Percentiles rank a stretch among this genome's conserved stretches.
phyloP scores from a whole-genome alignment of 441 rosid species.

The Corymbia calophylla region DNA sequence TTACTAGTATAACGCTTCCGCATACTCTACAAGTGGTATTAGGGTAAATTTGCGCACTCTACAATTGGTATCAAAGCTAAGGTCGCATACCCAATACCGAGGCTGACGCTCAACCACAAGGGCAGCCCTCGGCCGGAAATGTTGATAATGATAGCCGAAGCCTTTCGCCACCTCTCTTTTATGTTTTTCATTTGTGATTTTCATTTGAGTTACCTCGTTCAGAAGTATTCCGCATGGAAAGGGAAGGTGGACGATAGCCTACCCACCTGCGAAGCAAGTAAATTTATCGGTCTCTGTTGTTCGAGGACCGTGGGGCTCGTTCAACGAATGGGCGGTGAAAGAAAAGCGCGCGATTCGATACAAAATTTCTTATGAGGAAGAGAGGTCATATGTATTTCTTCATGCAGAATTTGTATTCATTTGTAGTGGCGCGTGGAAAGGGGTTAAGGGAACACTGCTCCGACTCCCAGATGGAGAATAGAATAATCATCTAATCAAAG shows the following conservation, averaged over 20 bases:
- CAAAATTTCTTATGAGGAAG: not conserved
- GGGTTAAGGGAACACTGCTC: not conserved
- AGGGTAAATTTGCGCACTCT: too few species aligned
- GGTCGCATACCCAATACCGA: too few species aligned
- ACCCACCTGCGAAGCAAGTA: constrained; percentile 17
- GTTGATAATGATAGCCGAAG: constrained; percentile 43
- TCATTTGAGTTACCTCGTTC: not conserved
- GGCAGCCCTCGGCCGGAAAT: constrained; percentile 17
- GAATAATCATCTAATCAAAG: not conserved
- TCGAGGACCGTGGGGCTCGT: too few species aligned
- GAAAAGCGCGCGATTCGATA: not conserved
- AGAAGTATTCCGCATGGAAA: constrained; percentile 19
- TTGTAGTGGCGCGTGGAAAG: not conserved
- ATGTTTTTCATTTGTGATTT: constrained; percentile 11
- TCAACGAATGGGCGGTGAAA: not conserved
- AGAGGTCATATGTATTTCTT: not conserved
- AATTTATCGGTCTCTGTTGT: constrained; percentile 22
- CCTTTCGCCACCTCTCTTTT: not conserved
- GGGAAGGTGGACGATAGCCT: constrained; percentile 57
- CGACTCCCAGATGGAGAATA: not conserved
- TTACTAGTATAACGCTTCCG: too few species aligned
- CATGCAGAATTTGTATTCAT: not conserved
- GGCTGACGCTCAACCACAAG: constrained; percentile 19
- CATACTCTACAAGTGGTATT: too few species aligned
- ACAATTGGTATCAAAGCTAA: too few species aligned